Conservation (phyloP, 441 rosid genomes). For the Cnidoscolus chayamansa region DNA sequence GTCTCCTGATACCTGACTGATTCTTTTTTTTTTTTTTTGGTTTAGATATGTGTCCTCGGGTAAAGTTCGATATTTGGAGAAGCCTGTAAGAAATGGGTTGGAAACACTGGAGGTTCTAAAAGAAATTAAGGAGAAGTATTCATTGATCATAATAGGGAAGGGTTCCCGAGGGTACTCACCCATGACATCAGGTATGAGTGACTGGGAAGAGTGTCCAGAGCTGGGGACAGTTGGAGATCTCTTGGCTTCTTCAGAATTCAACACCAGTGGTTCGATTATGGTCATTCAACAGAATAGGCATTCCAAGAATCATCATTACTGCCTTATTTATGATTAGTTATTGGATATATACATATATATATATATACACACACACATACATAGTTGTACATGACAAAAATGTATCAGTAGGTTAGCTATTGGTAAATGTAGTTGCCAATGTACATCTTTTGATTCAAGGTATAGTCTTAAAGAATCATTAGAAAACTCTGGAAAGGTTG, state of each 20-base stretch:
- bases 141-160: constrained; percentile 68
- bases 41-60: constrained; percentile 56
- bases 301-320: constrained; percentile 16
- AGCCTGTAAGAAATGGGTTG: constrained; percentile 43
- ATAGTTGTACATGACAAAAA: not conserved
- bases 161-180: constrained; percentile 44
- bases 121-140: constrained; percentile 51
- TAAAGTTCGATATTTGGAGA: constrained; percentile 54
- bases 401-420: not conserved
- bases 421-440: constrained; percentile 4
- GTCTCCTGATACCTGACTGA: not conserved
- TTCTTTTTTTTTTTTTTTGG: not conserved
- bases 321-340: constrained; percentile 16
- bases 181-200: constrained; percentile 58
- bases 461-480: not conserved
- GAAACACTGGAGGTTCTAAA: constrained; percentile 44
- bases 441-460: not conserved
- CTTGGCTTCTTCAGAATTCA: constrained; percentile 61
- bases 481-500: not conserved
- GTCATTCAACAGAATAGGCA: constrained; percentile 61
- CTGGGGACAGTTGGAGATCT: constrained; percentile 71
- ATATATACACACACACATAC: not conserved
- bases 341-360: not conserved
- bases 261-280: constrained; percentile 53
- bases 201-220: constrained; percentile 86